Evolutionary conservation across 768 basidiomycete species (phyloP).

Genomic region (Amylocystis lapponica): DNA sequence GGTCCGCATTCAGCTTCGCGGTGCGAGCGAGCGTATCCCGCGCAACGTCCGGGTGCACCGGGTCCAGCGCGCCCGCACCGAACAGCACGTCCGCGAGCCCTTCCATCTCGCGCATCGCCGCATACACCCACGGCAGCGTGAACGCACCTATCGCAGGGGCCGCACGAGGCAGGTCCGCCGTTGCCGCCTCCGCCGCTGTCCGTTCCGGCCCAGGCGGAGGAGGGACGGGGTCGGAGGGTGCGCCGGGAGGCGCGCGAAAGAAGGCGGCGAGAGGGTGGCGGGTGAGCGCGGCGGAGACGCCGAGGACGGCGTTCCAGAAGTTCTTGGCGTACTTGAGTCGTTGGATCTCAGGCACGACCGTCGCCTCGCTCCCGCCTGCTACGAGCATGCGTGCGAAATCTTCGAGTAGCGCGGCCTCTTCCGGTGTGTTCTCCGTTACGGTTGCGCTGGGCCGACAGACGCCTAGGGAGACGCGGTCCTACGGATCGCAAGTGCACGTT

Average conservation of each 20-base stretch:
- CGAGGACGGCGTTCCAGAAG: conserved; percentile 57
- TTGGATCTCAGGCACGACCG: conserved; percentile 54
- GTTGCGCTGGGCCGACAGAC: conserved; percentile 44
- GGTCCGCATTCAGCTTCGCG: conserved; percentile 30
- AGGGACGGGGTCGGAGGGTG: conserved; percentile 23
- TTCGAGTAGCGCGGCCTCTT: conserved; percentile 36
- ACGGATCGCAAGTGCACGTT: background rate
- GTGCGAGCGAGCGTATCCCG: conserved; percentile 35
- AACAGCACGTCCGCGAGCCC: conserved; percentile 40
- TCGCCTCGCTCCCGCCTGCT: conserved; percentile 42
- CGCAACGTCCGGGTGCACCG: conserved; percentile 39
- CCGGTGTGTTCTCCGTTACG: conserved; percentile 35
- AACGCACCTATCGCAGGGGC: conserved; percentile 32
- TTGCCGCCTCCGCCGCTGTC: background rate
- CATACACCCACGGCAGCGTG: conserved; percentile 43
- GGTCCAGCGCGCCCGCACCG: conserved; percentile 36
- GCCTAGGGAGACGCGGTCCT: conserved; percentile 52
- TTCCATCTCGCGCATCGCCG: conserved; percentile 41
- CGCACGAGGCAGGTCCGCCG: conserved; percentile 8
- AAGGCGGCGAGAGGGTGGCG: conserved; percentile 43
- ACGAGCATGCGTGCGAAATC: conserved; percentile 42
- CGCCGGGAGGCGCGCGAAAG: conserved; percentile 38
- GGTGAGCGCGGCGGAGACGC: conserved; percentile 46
- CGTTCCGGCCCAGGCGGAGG: background rate
- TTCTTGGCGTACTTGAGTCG: conserved; percentile 58